Percentiles rank a stretch among this genome's conserved stretches.
These are phyloP conservation scores for Trametes cingulata DNA, from an alignment of 768 basidiomycete genomes.

Conservation along the genomic window DNA sequence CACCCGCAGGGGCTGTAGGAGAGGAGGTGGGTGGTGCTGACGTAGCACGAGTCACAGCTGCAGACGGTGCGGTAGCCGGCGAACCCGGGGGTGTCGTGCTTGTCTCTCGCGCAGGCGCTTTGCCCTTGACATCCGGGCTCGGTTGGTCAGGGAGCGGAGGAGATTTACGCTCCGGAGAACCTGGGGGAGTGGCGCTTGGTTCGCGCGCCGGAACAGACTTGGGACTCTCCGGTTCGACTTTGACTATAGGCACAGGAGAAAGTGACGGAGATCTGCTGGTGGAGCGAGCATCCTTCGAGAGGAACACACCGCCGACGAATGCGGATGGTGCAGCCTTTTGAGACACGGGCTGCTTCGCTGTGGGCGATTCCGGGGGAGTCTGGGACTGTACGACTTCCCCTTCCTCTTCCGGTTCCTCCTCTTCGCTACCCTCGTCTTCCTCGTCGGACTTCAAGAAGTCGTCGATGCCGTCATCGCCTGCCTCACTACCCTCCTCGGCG, in stretches of 20 bases:
- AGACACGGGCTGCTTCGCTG: conserved; percentile 26
- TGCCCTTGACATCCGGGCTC: background rate
- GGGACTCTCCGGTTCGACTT: conserved; percentile 6
- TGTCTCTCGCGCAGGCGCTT: conserved; percentile 32
- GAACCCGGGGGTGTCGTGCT: conserved; percentile 69
- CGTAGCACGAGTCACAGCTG: conserved; percentile 28
- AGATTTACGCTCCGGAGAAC: conserved; percentile 10
- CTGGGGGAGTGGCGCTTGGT: conserved; percentile 4
- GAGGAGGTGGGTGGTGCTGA: conserved; percentile 38
- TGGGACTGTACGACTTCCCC: conserved; percentile 29
- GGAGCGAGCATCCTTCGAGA: background rate
- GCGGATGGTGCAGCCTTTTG: background rate
- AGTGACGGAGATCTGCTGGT: background rate
- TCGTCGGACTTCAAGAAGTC: conserved; percentile 32
- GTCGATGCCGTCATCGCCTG: conserved; percentile 28
- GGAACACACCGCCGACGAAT: background rate
- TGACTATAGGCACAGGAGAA: background rate
- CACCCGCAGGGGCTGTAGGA: conserved; percentile 22
- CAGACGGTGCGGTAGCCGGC: conserved; percentile 38
- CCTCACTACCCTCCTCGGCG: conserved; percentile 21
- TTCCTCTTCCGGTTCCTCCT: conserved; percentile 32
- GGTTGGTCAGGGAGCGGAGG: conserved; percentile 15
- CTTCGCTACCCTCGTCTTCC: conserved; percentile 27
- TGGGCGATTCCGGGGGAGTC: conserved; percentile 13
- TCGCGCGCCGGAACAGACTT: background rate